Evolutionary conservation across 208 protist species (phyloP), one percentile per base, ranked within the genome.

Genomic region (Leishmania turanica): DNA sequence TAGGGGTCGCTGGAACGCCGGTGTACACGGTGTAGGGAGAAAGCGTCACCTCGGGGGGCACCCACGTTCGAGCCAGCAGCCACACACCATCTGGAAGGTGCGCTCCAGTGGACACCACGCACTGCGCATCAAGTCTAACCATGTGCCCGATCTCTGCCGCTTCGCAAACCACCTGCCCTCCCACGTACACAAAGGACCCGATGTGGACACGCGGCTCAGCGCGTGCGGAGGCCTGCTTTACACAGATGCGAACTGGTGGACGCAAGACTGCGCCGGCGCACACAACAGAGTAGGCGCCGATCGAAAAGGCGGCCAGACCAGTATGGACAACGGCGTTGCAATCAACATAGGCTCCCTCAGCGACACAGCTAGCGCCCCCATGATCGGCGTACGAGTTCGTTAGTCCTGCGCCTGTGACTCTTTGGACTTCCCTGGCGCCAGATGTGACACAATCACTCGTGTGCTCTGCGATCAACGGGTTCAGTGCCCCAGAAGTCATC

Each of bases 81-180:
- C 90, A 94, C 64, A 92, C 92, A 5, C 92, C 92, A 77, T 93
- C 88, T 42, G 87, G 84, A 15, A 96, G 64, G 60, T 81, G 84
- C 3, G 84, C 89, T 21, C 87, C 87, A 62, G 86, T 83, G 11
- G 87, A 84, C 71, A 96, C 85, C 27, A 92, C 89, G 47, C 88
- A 95, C 66, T 86, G 70, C 31, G 89, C 87, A 70, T 95, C 91
- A 69, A 95, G 84, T 37, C 87, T 85, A 40, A 91, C 92, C 77
- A 92, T 88, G 54, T 83, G 65, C 31, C 90, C 89, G 9, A 96
- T 74, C 11, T 85, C 82, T 60, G 84, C 76, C 1, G 88, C 92
- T 77, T 96, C 92, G 81, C 90, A 91, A 19, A 94, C 88, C 15
- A 85, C 83, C 74, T 84, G 78, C 31, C 65, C 65, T n/a, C 92